phyloP scores from a whole-genome alignment of 2,329 filamentous ascomycete species.

The Uncinocarpus reesii region DNA sequence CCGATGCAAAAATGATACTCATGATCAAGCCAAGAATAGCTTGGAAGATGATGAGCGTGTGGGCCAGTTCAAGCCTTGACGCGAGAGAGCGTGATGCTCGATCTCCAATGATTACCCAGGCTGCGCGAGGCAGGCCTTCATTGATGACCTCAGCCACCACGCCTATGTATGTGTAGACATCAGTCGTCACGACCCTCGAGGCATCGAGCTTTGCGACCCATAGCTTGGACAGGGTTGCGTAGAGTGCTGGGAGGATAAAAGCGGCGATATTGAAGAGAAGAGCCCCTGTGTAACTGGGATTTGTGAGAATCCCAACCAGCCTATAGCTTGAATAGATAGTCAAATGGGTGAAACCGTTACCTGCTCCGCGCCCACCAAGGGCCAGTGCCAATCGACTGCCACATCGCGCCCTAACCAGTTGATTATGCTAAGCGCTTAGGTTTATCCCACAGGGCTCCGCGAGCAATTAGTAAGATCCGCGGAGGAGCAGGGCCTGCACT shows the following conservation, averaged over 20 bases:
- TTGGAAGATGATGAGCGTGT: constrained; percentile 50
- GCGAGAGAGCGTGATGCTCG: constrained; percentile 42
- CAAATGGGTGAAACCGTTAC: not conserved
- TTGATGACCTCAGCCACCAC: constrained; percentile 59
- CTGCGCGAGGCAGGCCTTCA: constrained; percentile 58
- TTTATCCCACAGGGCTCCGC: no score
- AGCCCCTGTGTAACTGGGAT: constrained; percentile 44
- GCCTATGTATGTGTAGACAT: constrained; percentile 59
- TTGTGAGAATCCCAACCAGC: not conserved
- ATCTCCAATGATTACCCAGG: constrained; percentile 61
- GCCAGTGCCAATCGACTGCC: no score
- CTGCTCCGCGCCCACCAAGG: not conserved
- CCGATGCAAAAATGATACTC: constrained; percentile 49
- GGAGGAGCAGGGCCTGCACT: no score
- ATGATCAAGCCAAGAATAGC: constrained; percentile 47
- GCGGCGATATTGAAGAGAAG: constrained; percentile 53
- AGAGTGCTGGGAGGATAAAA: constrained; percentile 57
- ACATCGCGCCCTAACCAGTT: no score
- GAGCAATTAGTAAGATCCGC: no score
- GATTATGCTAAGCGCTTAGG: no score
- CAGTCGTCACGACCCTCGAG: constrained; percentile 52
- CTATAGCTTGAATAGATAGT: not conserved
- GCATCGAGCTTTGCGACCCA: constrained; percentile 61
- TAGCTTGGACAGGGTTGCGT: constrained; percentile 56
- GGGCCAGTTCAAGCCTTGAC: constrained; percentile 48